These are phyloP conservation scores for Leucogyrophana mollusca DNA, from an alignment of 768 basidiomycete species.

Conservation along the genomic window DNA sequence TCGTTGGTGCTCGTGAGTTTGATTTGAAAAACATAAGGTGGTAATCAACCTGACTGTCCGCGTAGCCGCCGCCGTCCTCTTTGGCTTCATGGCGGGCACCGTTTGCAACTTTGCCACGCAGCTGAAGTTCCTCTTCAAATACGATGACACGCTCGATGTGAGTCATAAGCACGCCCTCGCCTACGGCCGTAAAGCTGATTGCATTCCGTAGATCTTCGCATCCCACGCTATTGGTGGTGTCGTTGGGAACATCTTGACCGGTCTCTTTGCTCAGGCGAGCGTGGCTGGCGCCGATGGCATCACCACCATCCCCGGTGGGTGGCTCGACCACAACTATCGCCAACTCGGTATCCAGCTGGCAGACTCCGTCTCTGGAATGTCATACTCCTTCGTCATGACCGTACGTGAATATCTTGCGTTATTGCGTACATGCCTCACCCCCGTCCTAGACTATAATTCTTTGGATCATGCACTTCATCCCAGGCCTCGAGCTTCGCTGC, in stretches of 20 bases:
- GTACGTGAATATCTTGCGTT: slow-evolving; percentile 35
- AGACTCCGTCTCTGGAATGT: slow-evolving; percentile 61
- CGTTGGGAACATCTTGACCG: slow-evolving; percentile 83
- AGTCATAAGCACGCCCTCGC: slow-evolving; percentile 16
- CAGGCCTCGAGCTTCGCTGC: slow-evolving; percentile 71
- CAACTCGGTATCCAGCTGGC: slow-evolving; percentile 89
- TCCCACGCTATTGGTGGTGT: slow-evolving; percentile 78
- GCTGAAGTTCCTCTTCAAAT: slow-evolving; percentile 78
- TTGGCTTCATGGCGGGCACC: slow-evolving; percentile 82
- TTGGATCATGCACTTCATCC: slow-evolving; percentile 87
- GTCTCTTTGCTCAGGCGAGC: slow-evolving; percentile 79
- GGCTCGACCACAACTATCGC: slow-evolving; percentile 78
- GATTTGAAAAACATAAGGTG: neutral
- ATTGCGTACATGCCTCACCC: neutral
- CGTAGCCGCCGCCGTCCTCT: slow-evolving; percentile 76
- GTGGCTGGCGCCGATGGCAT: slow-evolving; percentile 81
- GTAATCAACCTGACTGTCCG: slow-evolving; percentile 1
- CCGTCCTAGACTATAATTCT: slow-evolving; percentile 65
- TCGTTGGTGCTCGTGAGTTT: slow-evolving; percentile 68
- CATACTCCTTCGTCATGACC: slow-evolving; percentile 76
- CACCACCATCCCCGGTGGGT: slow-evolving; percentile 71
- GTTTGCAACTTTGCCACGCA: slow-evolving; percentile 95
- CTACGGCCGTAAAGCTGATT: neutral
- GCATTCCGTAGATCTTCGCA: slow-evolving; percentile 72
- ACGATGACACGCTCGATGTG: slow-evolving; percentile 82